Base-by-base conservation (phyloP, 305 asterid species). In the Striga hermonthica region DNA sequence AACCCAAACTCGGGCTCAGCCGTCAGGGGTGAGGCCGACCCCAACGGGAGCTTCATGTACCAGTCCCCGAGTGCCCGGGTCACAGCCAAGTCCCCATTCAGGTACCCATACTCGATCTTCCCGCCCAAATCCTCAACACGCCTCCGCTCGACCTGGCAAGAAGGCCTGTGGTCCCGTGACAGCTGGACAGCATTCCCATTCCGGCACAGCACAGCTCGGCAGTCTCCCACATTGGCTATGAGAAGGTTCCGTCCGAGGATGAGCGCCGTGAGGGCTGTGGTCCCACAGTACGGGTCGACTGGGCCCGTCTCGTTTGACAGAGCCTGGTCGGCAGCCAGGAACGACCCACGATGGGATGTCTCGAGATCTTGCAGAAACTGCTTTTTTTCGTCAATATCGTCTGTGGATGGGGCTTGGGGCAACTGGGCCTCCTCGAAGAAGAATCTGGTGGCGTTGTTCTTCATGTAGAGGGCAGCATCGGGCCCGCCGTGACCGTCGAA, bases 401-500 rank as follows among this genome's bases (percentile, higher is more conserved):
- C 31, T 22, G 31, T 22, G 44, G 84, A 67, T 55, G 57, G 57
- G 16, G 72, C 74, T 72, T 74, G 84, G 4, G 91, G 95, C 74
- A 86, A 57, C 57, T 65, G 76, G 10, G 82, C 86, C 64, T 83
- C 87, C 70, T 82, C 84, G 53, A 88, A 81, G 82, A 88, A 81
- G 54, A 84, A 39, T 62, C 75, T 79, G 69, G 82, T 58, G 11
- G 87, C 86, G 60, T 93, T 90, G 40, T 82, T 75, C 78, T 82
- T 90, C 72, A 88, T 75, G 78, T 80, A 93, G 14, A 81, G 57
- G 52, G 98, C 87, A 13, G 98, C 98, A 41, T 74, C 88, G 35
- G 89, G 76, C 50, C 98, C 98, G 52, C 97, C 98, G 66, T 93
- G 98, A 54, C 98, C 98, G 57, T 93, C 97, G 50, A 93, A 93